Evolutionary conservation across 352 stramenopile genomes (phyloP), one percentile per base, ranked within the genome.

Genomic region (Globisporangium solare): DNA sequence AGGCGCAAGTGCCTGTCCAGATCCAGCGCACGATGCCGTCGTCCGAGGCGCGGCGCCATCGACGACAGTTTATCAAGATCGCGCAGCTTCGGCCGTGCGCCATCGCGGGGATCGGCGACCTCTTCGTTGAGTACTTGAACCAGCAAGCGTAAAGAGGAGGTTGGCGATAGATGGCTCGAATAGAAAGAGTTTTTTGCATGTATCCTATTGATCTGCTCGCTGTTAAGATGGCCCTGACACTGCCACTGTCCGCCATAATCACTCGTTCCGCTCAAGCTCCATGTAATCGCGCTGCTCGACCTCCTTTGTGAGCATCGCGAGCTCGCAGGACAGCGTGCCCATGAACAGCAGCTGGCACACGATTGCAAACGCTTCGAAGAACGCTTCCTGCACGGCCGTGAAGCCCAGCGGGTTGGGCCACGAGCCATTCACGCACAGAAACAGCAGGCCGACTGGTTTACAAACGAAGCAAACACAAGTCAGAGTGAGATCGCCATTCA

Each of bases 261-360:
- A 88, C 53, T 89, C 79, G 51, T 60, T 69, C 12, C 73, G 76
- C 56, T 86, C 76, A 51, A 89, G 56, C 35, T 84, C 67, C 39
- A 69, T 51, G 56, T 89, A 88, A 56, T 91, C 77, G 45, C 61
- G 77, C 27, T 73, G 63, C 47, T 93, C 79, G 41, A 91, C 75
- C 40, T 87, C 67, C 8, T 64, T 64, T 31, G 70, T 68, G 49
- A 93, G 75, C 51, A 70, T 64, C 13, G 79, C 67, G 20, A 92
- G 60, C 56, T 95, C 85, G 48, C 81, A 88, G 4, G 79, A 89
- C 1, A 91, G 58, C 49, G 85, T 95, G 13, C 85, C 85, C 78
- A 95, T 92, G 70, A 88, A 95, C 18, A 95, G 62, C n/a, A 95
- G 69, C 56, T 95, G 85, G 42, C 81, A 95, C 15, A 93, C 68